A percentile compares a stretch with the other conserved stretches of the same genome.
Evolutionary conservation across 1,284 basidiomycete species (phyloP).

Genomic region (Apiotrichum sp.): DNA sequence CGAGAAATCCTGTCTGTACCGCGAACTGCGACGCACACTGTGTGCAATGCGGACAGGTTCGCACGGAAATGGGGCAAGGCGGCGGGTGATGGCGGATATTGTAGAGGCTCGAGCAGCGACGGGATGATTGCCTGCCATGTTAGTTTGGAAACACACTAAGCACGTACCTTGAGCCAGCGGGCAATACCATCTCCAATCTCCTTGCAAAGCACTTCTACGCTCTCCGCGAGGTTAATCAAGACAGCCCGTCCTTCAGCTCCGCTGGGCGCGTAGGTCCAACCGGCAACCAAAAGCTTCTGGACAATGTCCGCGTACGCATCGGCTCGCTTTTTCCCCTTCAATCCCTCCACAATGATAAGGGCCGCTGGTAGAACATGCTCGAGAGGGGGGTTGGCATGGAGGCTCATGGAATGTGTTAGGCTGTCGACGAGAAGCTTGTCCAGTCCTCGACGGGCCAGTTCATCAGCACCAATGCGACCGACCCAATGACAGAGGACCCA

Average conservation of each 20-base stretch:
- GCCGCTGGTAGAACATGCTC: slow-evolving; percentile 25
- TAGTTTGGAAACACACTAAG: neutral
- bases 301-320: slow-evolving; percentile 33
- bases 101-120: slow-evolving; percentile 36
- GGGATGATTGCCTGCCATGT: slow-evolving; percentile 40
- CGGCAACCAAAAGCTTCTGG: slow-evolving; percentile 28
- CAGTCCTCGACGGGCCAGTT: slow-evolving; percentile 39
- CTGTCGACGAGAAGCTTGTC: slow-evolving; percentile 35
- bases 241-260: slow-evolving; percentile 33
- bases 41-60: slow-evolving; percentile 35
- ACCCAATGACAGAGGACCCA: slow-evolving; percentile 31
- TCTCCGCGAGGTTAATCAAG: slow-evolving; percentile 28
- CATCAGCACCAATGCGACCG: slow-evolving; percentile 3
- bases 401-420: slow-evolving; percentile 37
- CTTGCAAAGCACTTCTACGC: slow-evolving; percentile 29
- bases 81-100: slow-evolving; percentile 30
- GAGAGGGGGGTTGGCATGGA: slow-evolving; percentile 36
- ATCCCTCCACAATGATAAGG: slow-evolving; percentile 13
- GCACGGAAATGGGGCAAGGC: slow-evolving; percentile 29
- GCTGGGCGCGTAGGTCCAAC: slow-evolving; percentile 40
- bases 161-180: slow-evolving; percentile 43
- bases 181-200: slow-evolving; percentile 33
- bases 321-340: slow-evolving; percentile 24
- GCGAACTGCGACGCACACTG: slow-evolving; percentile 21
- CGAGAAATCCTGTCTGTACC: slow-evolving; percentile 27